Evolutionary conservation across 352 stramenopile genomes (phyloP).

Genomic region (Blastocystis sp.): DNA sequence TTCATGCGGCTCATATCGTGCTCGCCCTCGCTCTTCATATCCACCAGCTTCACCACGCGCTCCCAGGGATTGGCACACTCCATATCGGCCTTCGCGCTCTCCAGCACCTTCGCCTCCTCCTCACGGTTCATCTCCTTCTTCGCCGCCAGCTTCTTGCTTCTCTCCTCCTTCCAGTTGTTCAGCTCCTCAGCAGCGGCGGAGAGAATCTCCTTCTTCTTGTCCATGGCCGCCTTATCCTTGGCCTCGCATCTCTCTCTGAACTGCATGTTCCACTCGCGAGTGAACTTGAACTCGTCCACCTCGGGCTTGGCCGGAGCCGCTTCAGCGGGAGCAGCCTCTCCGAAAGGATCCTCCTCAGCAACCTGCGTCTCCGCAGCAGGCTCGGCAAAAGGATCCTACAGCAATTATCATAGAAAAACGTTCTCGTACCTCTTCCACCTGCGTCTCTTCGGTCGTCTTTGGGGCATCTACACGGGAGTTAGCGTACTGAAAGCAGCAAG

Average conservation of each 20-base stretch:
- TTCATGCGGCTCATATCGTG: slow-evolving; percentile 69
- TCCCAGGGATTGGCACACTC: slow-evolving; percentile 70
- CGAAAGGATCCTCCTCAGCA: slow-evolving; percentile 60
- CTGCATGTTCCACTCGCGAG: slow-evolving; percentile 66
- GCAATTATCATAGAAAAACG: not conserved
- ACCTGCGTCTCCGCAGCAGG: not conserved
- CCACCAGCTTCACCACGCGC: slow-evolving; percentile 70
- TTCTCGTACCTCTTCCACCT: slow-evolving; percentile 22
- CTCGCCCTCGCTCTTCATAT: slow-evolving; percentile 53
- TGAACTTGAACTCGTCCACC: slow-evolving; percentile 69
- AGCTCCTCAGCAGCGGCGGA: slow-evolving; percentile 69
- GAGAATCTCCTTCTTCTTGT: slow-evolving; percentile 67
- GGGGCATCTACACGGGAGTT: slow-evolving; percentile 57
- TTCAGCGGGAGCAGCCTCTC: slow-evolving; percentile 20
- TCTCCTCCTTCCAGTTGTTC: slow-evolving; percentile 68
- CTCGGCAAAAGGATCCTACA: slow-evolving; percentile 65
- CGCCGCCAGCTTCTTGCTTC: slow-evolving; percentile 52
- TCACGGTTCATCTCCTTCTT: slow-evolving; percentile 69
- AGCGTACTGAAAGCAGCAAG: not conserved
- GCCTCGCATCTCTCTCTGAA: slow-evolving; percentile 67
- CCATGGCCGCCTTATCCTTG: slow-evolving; percentile 61
- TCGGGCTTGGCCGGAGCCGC: not conserved
- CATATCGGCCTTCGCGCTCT: slow-evolving; percentile 67
- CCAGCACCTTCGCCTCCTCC: slow-evolving; percentile 64
- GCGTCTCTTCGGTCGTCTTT: not conserved